Conservation (phyloP, 1,139 yeast species). For the Taiozyma onychis region DNA sequence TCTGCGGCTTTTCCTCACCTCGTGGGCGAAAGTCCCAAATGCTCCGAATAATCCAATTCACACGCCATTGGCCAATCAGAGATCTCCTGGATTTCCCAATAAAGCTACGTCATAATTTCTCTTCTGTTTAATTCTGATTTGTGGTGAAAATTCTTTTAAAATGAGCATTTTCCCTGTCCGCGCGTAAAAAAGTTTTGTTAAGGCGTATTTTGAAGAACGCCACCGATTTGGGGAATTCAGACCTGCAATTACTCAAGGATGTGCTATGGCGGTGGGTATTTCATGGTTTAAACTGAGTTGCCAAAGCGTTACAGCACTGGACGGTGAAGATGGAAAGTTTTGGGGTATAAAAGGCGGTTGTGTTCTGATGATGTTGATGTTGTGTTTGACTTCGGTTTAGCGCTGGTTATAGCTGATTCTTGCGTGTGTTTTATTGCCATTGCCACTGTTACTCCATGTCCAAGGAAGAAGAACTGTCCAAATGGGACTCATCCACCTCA, state of each 20-base stretch:
- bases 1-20: too few relatives aligned
- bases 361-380: not conserved
- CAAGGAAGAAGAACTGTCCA: not conserved
- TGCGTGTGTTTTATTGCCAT: not conserved
- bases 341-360: not conserved
- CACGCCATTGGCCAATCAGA: too few relatives aligned
- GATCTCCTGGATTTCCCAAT: too few relatives aligned
- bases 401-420: not conserved
- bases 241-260: not conserved
- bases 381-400: not conserved
- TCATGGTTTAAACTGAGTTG: too few relatives aligned
- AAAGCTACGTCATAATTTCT: too few relatives aligned
- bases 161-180: not conserved
- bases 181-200: not conserved
- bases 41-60: too few relatives aligned
- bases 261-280: not conserved
- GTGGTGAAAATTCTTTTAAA: too few relatives aligned
- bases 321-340: too few relatives aligned
- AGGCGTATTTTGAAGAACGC: not conserved
- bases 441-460: not conserved
- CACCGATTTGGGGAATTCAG: not conserved
- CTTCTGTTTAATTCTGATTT: too few relatives aligned
- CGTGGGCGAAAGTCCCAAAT: too few relatives aligned
- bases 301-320: too few relatives aligned
- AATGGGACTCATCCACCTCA: not conserved